Conservation (phyloP, 2,329 filamentous ascomycete genomes). For the Fusarium caatingaense region DNA sequence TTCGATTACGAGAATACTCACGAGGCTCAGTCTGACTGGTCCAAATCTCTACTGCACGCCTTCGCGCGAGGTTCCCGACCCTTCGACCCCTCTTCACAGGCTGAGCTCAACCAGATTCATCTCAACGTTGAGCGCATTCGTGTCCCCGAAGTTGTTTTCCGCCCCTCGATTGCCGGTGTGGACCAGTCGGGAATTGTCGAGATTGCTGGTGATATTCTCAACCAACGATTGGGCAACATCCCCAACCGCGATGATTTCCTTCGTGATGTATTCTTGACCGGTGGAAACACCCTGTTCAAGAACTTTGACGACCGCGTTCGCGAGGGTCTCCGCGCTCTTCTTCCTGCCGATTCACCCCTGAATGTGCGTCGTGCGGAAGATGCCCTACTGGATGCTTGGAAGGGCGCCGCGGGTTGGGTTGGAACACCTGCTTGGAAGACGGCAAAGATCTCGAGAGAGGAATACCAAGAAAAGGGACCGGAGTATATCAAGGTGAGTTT, state of each 20-base stretch:
- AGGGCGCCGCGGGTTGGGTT: slow-evolving; percentile 89
- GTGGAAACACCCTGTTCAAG: slow-evolving; percentile 88
- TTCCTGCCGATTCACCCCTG: slow-evolving; percentile 77
- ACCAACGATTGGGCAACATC: slow-evolving; percentile 76
- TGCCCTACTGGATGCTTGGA: slow-evolving; percentile 89
- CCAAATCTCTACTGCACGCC: slow-evolving; percentile 87
- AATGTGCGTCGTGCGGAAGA: slow-evolving; percentile 78
- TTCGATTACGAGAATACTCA: slow-evolving; percentile 94
- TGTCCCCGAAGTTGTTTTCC: slow-evolving; percentile 92
- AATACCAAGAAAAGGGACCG: slow-evolving; percentile 90
- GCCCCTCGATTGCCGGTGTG: slow-evolving; percentile 88
- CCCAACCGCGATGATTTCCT: slow-evolving; percentile 75
- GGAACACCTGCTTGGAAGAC: slow-evolving; percentile 68
- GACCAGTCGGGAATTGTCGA: slow-evolving; percentile 95
- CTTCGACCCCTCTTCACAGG: slow-evolving; percentile 82
- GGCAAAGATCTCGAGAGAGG: slow-evolving; percentile 79
- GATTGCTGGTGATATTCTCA: slow-evolving; percentile 89
- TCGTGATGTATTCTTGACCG: slow-evolving; percentile 90
- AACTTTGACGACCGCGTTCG: slow-evolving; percentile 87
- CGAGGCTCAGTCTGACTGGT: slow-evolving; percentile 95
- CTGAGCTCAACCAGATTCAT: slow-evolving; percentile 87
- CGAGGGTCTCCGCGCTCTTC: slow-evolving; percentile 75
- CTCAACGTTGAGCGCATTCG: slow-evolving; percentile 97
- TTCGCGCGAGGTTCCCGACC: slow-evolving; percentile 90
- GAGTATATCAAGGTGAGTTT: slow-evolving; percentile 87